Base-by-base conservation (phyloP, 2,329 filamentous ascomycete species). In the Colletotrichum scovillei region DNA sequence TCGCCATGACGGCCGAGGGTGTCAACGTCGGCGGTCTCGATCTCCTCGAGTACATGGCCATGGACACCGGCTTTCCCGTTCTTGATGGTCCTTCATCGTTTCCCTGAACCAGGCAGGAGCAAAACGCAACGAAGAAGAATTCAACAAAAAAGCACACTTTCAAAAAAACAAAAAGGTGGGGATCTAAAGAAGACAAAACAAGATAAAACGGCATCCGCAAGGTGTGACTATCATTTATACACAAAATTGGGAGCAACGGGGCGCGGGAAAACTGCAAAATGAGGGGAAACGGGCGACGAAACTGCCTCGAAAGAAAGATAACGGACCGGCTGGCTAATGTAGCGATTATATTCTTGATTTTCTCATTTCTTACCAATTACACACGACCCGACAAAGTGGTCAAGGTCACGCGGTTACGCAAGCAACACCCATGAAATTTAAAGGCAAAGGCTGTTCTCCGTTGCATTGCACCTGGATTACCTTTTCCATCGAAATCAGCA, bases 21-120 rank as follows among this genome's bases (percentile, higher is more conserved):
- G 88, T 92, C 63, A 92, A 92, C 76, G 89, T 93, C 2, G 91
- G 90, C 11, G 91, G 91, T 0, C 84, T 92, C 38, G 91, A 93
- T 78, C 78, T 93, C 76, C 85, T 93, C 16, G 91, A 93, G 78
- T 92, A 91, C 75, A 92, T 92, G 90, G 88, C 89, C 8, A 90
- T 92, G 87, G 90, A 90, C 52, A 80, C 82, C 4, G 82, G 84
- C 52, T 86, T 86, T 58, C 82, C 85, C 11, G 67, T 58, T 28
- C 67, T 78, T 57, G 76, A 78, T 38, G 76, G 76, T 26, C 59
- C 69, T 19, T 65, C 66, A 24, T 71, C 71, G n/a, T 73, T 65
- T 32, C 46, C 71, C 56, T 73, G 70, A 73, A 65, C 65, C 70
- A 63, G 56, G 12, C 63, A 60, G 49, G 30, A 32, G 35, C 28